Evolutionary conservation across 2,329 filamentous ascomycete genomes (phyloP).

Genomic region (Amauroascus verrucosus): DNA sequence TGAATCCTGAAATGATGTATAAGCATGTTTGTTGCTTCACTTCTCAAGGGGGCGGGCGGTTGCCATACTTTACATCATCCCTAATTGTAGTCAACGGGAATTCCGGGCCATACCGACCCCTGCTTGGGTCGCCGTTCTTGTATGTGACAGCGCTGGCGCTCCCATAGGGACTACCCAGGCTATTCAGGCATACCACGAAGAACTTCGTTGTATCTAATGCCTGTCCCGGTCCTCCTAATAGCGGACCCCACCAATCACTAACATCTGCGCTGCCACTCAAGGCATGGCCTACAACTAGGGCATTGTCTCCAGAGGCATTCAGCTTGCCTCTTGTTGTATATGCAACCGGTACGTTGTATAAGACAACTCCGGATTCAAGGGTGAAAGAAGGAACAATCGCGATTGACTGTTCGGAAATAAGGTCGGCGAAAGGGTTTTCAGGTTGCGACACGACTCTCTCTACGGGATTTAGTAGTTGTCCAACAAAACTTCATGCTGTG

Average conservation of each 20-base stretch:
- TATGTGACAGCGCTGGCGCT: conserved; percentile 55
- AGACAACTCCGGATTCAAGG: conserved; percentile 78
- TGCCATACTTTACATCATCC: conserved; percentile 79
- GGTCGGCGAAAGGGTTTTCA: conserved; percentile 78
- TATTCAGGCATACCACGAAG: conserved; percentile 46
- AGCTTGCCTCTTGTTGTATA: conserved; percentile 54
- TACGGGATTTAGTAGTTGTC: conserved; percentile 46
- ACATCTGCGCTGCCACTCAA: conserved; percentile 47
- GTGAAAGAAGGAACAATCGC: conserved; percentile 80
- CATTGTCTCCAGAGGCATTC: conserved; percentile 49
- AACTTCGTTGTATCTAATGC: conserved; percentile 46
- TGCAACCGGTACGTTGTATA: conserved; percentile 62
- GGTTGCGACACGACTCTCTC: conserved; percentile 53
- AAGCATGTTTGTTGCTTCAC: conserved; percentile 3
- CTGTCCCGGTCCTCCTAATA: conserved; percentile 44
- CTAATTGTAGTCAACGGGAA: conserved; percentile 92
- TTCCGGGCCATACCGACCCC: conserved; percentile 81
- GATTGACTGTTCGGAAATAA: conserved; percentile 83
- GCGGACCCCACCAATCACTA: conserved; percentile 47
- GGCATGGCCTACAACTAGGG: conserved; percentile 51
- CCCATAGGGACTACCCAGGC: conserved; percentile 46
- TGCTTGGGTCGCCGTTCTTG: conserved; percentile 65
- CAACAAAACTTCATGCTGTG: conserved; percentile 13
- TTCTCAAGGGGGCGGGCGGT: neutral
- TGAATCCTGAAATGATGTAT: conserved; percentile 36